Evolutionary conservation across 768 basidiomycete species (phyloP), one percentile per base, ranked within the genome.

Genomic region (Lepiota venenata): DNA sequence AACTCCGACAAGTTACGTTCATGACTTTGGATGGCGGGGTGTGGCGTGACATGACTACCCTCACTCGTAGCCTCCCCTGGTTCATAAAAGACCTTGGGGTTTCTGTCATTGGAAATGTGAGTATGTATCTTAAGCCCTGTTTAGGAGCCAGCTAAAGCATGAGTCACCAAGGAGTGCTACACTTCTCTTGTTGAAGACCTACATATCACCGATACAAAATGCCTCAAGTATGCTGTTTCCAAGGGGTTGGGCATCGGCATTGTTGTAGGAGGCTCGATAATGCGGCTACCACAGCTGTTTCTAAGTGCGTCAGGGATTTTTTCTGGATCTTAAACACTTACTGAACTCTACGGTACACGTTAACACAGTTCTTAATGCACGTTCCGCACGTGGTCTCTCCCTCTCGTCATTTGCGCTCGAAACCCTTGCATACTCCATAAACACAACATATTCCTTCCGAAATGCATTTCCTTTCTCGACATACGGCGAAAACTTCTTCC

Each of bases 401-500:
- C 72, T 98, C 2, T 76, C 88, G 2, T 88, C 93, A 4, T 97
- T 93, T 69, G 71, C 89, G 41, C 84, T 98, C n/a, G 96, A 98
- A 66, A 96, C 96, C 0, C 73, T 91, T 18, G 81, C 91, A 0
- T 96, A 96, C 62, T 88, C 87, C 29, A 94, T 98, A 63, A 93
- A 85, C 0, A 80, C 93, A 21, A 84, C 84, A 9, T 98, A 98
- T 69, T 88, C 94, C 2, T 83, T 82, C 63, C 79, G 92, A n/a
- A 87, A 91, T 64, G 69, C 74, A 15, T 97, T 94, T 69, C 93
- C 96, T 1, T 97, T 97, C 76, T 93, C 92, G n/a, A 97, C 96
- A 1, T 98, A 98, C 57, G 96, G 96, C 64, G 96, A 98, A 70
- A 98, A 95, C 75, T 69, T 94, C 56, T 97, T 97, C 82, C 81